These are phyloP conservation scores for Phytopythium boreale DNA, from an alignment of 352 stramenopile species.

Conservation along the genomic window DNA sequence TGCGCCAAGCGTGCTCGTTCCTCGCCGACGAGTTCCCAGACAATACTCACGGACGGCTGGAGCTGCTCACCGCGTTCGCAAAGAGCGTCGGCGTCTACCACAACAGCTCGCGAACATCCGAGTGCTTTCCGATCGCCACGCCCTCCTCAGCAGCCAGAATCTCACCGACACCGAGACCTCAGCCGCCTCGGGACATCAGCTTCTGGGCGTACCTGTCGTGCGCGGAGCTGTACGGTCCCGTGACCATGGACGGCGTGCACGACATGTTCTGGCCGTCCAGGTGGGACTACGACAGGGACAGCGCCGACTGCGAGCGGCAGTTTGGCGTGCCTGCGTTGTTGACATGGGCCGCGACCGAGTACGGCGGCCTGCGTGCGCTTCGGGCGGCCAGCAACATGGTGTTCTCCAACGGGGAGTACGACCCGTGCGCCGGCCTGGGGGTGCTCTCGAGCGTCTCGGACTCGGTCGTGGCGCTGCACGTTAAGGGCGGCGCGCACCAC, in stretches of 20 bases:
- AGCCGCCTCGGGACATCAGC: constrained; percentile 23
- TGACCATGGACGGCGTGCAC: constrained; percentile 36
- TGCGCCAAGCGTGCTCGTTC: constrained; percentile 63
- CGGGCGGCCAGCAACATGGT: constrained; percentile 78
- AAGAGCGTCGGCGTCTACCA: constrained; percentile 33
- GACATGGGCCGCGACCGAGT: constrained; percentile 38
- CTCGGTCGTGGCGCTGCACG: constrained; percentile 44
- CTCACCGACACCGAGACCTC: neutral
- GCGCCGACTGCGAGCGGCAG: constrained; percentile 30
- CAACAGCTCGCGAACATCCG: constrained; percentile 31
- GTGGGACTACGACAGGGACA: constrained; percentile 33
- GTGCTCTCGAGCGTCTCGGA: constrained; percentile 49
- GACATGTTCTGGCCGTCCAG: constrained; percentile 68
- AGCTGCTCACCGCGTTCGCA: constrained; percentile 26
- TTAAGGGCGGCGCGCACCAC: constrained; percentile 63
- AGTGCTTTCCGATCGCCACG: constrained; percentile 21
- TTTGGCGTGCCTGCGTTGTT: constrained; percentile 39
- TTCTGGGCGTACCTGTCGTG: constrained; percentile 52
- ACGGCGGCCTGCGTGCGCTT: constrained; percentile 33
- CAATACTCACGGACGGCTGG: constrained; percentile 1
- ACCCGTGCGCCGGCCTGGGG: constrained; percentile 80
- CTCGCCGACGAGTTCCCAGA: constrained; percentile 21
- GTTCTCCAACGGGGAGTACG: constrained; percentile 88
- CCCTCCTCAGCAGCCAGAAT: constrained; percentile 1
- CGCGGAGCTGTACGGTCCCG: constrained; percentile 42